Evolutionary conservation across 2,329 filamentous ascomycete species (phyloP).

Genomic region (Tolypocladium amazonense): DNA sequence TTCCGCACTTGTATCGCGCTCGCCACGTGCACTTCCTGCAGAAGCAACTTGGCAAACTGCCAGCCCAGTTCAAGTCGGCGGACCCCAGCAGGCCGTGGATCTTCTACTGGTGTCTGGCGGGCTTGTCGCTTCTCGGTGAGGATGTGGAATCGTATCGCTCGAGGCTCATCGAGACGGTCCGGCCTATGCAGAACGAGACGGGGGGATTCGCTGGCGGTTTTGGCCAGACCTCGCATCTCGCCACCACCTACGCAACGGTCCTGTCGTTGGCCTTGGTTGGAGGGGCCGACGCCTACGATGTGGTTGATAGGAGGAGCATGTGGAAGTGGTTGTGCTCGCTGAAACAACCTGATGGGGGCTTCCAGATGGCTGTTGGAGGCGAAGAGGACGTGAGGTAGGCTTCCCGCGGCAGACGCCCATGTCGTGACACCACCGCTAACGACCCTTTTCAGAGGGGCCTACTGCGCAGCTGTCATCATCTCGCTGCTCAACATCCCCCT

Average conservation of each 20-base stretch:
- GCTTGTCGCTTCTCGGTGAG: slow-evolving; percentile 64
- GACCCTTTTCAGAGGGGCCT: slow-evolving; percentile 59
- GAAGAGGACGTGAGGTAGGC: slow-evolving; percentile 83
- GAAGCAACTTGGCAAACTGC: slow-evolving; percentile 49
- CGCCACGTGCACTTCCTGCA: slow-evolving; percentile 53
- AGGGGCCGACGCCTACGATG: slow-evolving; percentile 59
- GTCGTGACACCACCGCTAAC: background rate
- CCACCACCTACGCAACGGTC: slow-evolving; percentile 76
- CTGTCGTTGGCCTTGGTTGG: slow-evolving; percentile 72
- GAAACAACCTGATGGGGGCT: slow-evolving; percentile 84
- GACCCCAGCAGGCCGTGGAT: slow-evolving; percentile 92
- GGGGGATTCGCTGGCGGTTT: slow-evolving; percentile 94
- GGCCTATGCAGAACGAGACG: slow-evolving; percentile 66
- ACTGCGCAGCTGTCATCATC: slow-evolving; percentile 79
- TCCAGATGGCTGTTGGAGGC: slow-evolving; percentile 73
- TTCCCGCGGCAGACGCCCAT: slow-evolving; percentile 1
- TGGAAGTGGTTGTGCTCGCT: slow-evolving; percentile 83
- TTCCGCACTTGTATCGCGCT: slow-evolving; percentile 61
- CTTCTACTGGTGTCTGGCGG: slow-evolving; percentile 82
- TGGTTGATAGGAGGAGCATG: slow-evolving; percentile 74
- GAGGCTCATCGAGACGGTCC: slow-evolving; percentile 63
- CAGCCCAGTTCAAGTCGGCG: slow-evolving; percentile 58
- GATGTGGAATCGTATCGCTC: slow-evolving; percentile 59
- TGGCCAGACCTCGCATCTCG: slow-evolving; percentile 80
- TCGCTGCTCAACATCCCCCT: slow-evolving; percentile 76